Evolutionary conservation across 2,329 filamentous ascomycete species (phyloP).

Genomic region (Cladorrhinum sp.): DNA sequence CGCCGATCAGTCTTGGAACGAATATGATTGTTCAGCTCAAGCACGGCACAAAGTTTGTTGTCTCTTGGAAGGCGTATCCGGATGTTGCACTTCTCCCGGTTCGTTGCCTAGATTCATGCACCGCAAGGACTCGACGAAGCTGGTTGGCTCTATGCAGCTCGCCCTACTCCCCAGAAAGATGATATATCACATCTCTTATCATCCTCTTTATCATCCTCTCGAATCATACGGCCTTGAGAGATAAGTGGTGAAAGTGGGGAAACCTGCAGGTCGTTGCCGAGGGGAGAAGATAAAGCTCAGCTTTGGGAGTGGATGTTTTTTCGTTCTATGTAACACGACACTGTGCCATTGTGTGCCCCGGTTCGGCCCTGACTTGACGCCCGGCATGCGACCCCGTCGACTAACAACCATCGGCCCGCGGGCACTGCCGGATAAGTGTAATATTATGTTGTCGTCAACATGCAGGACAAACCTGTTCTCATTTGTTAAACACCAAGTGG

Average conservation of each 20-base stretch:
- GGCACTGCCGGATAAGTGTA: no score
- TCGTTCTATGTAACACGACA: background rate
- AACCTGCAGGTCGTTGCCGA: background rate
- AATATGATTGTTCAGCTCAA: background rate
- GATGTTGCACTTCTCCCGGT: background rate
- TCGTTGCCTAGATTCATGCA: slow-evolving; percentile 2
- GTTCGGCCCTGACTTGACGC: background rate
- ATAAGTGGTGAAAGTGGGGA: slow-evolving; percentile 1
- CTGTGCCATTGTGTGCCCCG: background rate
- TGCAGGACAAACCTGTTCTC: no score
- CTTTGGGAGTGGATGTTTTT: background rate
- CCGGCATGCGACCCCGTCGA: no score
- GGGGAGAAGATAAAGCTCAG: slow-evolving; percentile 3
- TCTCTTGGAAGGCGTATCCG: no score
- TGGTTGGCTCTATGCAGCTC: background rate
- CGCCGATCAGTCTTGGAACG: background rate
- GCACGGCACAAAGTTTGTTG: background rate
- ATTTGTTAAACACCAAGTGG: no score
- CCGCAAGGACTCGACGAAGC: background rate
- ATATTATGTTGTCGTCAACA: background rate
- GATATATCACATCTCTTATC: slow-evolving; percentile 3
- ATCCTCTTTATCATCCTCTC: background rate
- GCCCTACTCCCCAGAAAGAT: background rate
- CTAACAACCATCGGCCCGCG: no score
- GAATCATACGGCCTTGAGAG: slow-evolving; percentile 3